Evolutionary conservation across 208 protist genomes (phyloP), one percentile per base, ranked within the genome.

Genomic region (Crithidia sp.): DNA sequence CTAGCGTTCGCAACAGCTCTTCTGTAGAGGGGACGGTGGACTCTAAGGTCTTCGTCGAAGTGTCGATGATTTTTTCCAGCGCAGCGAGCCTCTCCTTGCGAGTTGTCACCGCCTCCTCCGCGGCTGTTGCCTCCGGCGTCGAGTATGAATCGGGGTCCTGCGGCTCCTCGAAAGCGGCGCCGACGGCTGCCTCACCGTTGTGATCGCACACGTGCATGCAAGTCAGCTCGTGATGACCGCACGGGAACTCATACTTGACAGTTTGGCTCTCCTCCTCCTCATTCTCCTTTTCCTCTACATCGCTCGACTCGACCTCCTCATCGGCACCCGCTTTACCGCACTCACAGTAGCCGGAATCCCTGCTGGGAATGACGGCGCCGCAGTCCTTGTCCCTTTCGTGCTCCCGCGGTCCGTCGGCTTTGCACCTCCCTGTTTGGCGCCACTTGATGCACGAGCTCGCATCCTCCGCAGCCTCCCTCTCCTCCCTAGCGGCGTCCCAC

Each of bases 161-260:
- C n/a, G 77, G 67, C 3, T 47, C 58, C 9, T 74, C 40, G n/a
- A 66, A 52, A 7, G 6, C 17, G 4, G 74, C 40, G n/a, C 60
- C 71, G 3, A 79, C 64, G 43, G 58, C 79, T 36, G 71, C 61
- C 9, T 77, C 53, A 58, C 82, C 88, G 8, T 61, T 40, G 44
- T 85, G 64, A 3, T 41, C 62, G 68, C 90, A 95, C 3, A 95
- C 84, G n/a, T 74, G 73, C 47, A 69, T 52, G 65, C 90, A 95
- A 2, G 67, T 64, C 3, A 95, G 52, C 17, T 67, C 36, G 19
- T 47, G 62, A 49, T 93, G 86, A 43, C 70, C 76, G 60, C 86
- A 92, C 17, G 76, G 7, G 64, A 88, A 87, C n/a, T 73, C 41
- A 50, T 88, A 76, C 47, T 28, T 50, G 39, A 78, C 10, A 2